Evolutionary conservation across 2,329 filamentous ascomycete genomes (phyloP).

Genomic region (Colletotrichum lini): DNA sequence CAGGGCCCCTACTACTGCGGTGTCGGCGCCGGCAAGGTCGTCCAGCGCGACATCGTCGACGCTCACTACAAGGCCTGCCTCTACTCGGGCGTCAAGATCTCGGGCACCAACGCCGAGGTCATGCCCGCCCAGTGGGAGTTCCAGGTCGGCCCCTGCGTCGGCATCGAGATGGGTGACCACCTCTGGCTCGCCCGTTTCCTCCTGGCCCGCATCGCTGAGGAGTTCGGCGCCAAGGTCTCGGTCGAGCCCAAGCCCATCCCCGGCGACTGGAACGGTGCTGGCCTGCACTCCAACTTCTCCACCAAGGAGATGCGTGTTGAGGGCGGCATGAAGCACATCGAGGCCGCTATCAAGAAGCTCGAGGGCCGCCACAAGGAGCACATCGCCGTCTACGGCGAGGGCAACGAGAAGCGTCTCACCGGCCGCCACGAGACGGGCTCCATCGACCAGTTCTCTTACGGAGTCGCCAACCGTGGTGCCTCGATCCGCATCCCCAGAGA

Average conservation of each 20-base stretch:
- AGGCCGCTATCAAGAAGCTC: slow-evolving; percentile 87
- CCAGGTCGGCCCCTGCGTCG: slow-evolving; percentile 92
- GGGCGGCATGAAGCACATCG: slow-evolving; percentile 93
- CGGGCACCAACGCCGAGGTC: slow-evolving; percentile 98
- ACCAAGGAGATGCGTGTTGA: slow-evolving; percentile 90
- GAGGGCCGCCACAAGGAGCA: slow-evolving; percentile 84
- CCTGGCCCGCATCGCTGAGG: slow-evolving; percentile 91
- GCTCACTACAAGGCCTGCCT: slow-evolving; percentile 84
- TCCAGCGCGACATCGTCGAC: slow-evolving; percentile 98
- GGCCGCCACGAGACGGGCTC: slow-evolving; percentile 94
- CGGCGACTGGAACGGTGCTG: slow-evolving; percentile 91
- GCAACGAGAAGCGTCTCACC: slow-evolving; percentile 94
- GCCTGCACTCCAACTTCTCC: slow-evolving; percentile 95
- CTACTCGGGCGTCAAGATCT: slow-evolving; percentile 89
- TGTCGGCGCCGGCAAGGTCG: slow-evolving; percentile 97
- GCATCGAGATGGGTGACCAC: slow-evolving; percentile 94
- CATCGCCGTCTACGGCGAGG: slow-evolving; percentile 95
- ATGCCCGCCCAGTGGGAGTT: slow-evolving; percentile 99
- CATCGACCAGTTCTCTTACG: slow-evolving; percentile 94
- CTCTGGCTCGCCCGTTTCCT: slow-evolving; percentile 91
- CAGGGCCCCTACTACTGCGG: slow-evolving; percentile 93
- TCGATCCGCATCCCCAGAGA: slow-evolving; percentile 94
- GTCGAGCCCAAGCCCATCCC: slow-evolving; percentile 96
- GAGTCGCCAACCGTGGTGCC: slow-evolving; percentile 95
- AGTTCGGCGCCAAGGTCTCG: slow-evolving; percentile 96